Evolutionary conservation across 2,329 filamentous ascomycete species (phyloP), one percentile per base, ranked within the genome.

Genomic region (Pyricularia pennisetigena): DNA sequence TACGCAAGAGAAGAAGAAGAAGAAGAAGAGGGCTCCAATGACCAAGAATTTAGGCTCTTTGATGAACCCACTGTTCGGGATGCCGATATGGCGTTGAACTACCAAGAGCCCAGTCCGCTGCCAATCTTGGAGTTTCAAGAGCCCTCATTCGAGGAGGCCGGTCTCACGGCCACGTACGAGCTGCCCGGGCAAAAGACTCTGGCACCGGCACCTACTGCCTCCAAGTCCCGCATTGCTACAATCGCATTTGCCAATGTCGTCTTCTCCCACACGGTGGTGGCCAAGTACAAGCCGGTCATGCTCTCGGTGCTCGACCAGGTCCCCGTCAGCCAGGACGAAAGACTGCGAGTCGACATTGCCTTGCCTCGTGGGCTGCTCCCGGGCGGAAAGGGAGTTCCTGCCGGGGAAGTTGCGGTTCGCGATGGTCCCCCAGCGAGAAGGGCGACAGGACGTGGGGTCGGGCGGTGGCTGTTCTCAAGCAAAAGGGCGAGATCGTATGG

Each of bases 101-200:
- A 54, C 9, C 16, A 54, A 6, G 41, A 54, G 20, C 41, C 41
- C 41, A 16, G 28, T 65, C 71, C 3, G 66, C 72, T 16, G 75
- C 65, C 75, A 1, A 75, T 75, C 61, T 75, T 83, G 7, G 77
- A 75, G 16, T 84, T 84, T 72, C 78, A 84, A 70, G 83, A 88
- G 69, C 85, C 85, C 0, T 75, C 80, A 5, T 81, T 86, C 70
- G 85, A 87, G 69, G 86, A 89, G 71, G 83, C 81, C 0, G 87
- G 86, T 5, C 77, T 89, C 67, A 88, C 86, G 0, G 83, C 84
- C 0, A 86, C 83, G 1, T 89, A 89, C 74, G 86, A 88, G 68
- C 79, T 89, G 0, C 85, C 86, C 0, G 84, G 83, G 0, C 73
- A 80, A 35, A 88, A 87, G 75, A 87, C 86, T 0, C 78, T 90